Conservation (phyloP, 306 rosid species). For the Cucurbita argyrosperma region DNA sequence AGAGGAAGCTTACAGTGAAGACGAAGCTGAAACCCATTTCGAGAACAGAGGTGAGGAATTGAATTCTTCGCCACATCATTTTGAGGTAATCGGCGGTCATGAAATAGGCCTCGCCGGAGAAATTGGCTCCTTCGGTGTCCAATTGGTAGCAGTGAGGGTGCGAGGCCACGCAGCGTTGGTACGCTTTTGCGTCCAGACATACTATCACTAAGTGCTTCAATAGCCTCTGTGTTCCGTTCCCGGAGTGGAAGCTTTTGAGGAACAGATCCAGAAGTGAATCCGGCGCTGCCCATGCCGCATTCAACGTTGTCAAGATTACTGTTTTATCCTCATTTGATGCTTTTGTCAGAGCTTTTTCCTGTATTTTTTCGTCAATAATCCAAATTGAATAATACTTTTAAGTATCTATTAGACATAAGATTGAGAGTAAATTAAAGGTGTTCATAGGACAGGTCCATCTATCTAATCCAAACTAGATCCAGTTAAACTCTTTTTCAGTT, state of each 20-base stretch:
- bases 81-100: constrained; percentile 46
- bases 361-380: not conserved
- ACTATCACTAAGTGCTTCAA: constrained; percentile 52
- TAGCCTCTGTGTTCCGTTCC: constrained; percentile 40
- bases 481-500: no score
- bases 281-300: constrained; percentile 84
- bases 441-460: no score
- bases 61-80: constrained; percentile 86
- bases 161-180: constrained; percentile 37
- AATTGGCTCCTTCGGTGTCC: constrained; percentile 34
- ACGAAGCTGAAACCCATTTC: constrained; percentile 58
- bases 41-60: constrained; percentile 47
- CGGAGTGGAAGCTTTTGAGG: constrained; percentile 49
- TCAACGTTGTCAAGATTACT: constrained; percentile 56
- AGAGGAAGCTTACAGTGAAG: constrained; percentile 31
- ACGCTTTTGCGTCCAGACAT: constrained; percentile 57
- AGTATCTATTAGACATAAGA: no score
- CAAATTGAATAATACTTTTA: no score
- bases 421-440: no score
- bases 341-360: constrained; percentile 22
- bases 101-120: constrained; percentile 45
- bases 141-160: constrained; percentile 57
- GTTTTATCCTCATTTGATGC: constrained; percentile 56
- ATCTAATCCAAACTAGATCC: no score
- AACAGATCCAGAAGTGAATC: constrained; percentile 62